A percentile compares a stretch with the other conserved stretches of the same genome.
Conservation (phyloP, 768 basidiomycete genomes). For the Rhodotorula kratochvilovae region DNA sequence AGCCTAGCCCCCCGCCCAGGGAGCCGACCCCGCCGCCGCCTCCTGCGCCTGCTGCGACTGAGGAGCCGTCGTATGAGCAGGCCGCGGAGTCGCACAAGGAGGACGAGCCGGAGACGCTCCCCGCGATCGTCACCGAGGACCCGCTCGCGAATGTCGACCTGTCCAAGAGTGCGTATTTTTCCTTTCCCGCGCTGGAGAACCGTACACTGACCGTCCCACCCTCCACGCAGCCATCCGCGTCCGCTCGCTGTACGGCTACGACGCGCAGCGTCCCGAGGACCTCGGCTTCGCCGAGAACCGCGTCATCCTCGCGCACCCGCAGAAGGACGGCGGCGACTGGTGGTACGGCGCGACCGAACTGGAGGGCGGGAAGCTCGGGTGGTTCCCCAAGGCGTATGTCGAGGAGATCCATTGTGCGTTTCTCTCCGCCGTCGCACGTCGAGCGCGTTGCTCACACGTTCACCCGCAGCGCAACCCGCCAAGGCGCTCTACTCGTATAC, state of each 20-base stretch:
- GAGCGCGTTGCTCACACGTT: background rate
- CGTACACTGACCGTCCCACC: background rate
- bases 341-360: slow-evolving; percentile 57
- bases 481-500: slow-evolving; percentile 75
- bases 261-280: slow-evolving; percentile 82
- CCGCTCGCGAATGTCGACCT: slow-evolving; percentile 48
- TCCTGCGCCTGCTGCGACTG: slow-evolving; percentile 14
- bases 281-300: slow-evolving; percentile 77
- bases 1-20: slow-evolving; percentile 17
- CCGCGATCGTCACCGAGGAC: slow-evolving; percentile 32
- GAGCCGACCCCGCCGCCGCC: slow-evolving; percentile 10
- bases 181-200: background rate
- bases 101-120: slow-evolving; percentile 48
- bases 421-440: background rate
- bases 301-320: slow-evolving; percentile 73
- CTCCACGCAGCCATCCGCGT: slow-evolving; percentile 48
- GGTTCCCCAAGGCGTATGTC: slow-evolving; percentile 88
- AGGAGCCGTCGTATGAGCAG: slow-evolving; percentile 51
- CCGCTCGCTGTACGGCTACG: slow-evolving; percentile 75
- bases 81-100: slow-evolving; percentile 47
- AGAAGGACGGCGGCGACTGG: slow-evolving; percentile 81
- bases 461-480: slow-evolving; percentile 56
- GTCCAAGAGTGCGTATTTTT: slow-evolving; percentile 44
- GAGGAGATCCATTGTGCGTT: slow-evolving; percentile 66
- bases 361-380: slow-evolving; percentile 60